Evolutionary conservation across 257 asterid species (phyloP), one percentile per base, ranked within the genome.

Genomic region (Solanum acaule): DNA sequence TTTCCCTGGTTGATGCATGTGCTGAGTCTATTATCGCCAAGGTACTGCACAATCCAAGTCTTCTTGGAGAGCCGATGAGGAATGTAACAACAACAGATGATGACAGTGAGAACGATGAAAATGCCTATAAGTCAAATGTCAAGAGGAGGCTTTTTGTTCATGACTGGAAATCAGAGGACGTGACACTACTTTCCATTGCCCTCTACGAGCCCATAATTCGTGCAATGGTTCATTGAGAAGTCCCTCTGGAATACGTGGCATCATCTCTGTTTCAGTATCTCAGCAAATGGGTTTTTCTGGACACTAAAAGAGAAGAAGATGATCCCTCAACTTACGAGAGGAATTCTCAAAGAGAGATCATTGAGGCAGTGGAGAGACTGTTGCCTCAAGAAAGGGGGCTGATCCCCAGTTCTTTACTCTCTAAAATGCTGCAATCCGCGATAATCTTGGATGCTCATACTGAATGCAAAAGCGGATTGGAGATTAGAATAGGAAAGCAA

Each of bases 401-500:
- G 2, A 46, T 94, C 18, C 91, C 98, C 4, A 92, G 94, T 86
- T 38, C 89, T 20, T 92, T 93, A 38, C 91, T 95, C 35, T 93
- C 91, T 25, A 91, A 93, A 73, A 87, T 95, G 94, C 94, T 96
- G 18, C 91, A 87, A 38, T 88, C 81, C 33, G 95, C 99, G 12
- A 78, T 94, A 40, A 87, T 84, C 14, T 78, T 94, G 2, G 93
- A 93, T 11, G 95, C 96, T 1, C 87, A 67, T 7, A 29, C 31
- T 0, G 98, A 93, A 8, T 97, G 99, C 92, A 93, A 83, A 68
- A 70, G 75, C 5, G 91, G 92, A 11, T 76, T 97, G 56, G 99
- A 97, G 88, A 16, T 38, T 5, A 90, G 94, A 89, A 96, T 96
- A 2, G 99, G 99, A 63, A 89, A 89, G 90, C 98, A 95, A 40